These are phyloP conservation scores for Trichoderma gamsii DNA, from an alignment of 495 filamentous ascomycete species.

Conservation along the genomic window DNA sequence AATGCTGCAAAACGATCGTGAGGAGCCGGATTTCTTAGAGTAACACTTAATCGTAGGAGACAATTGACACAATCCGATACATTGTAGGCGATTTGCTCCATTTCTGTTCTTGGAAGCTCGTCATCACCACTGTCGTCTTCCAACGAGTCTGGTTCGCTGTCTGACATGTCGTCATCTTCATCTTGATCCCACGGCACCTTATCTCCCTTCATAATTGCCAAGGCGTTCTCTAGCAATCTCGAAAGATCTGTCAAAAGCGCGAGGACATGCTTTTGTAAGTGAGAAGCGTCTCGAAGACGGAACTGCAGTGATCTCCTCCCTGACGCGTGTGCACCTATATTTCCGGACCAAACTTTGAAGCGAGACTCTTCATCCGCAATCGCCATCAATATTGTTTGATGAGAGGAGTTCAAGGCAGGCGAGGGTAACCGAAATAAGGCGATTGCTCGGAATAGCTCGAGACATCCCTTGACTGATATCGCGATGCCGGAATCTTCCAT, in stretches of 20 bases:
- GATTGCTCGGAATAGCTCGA: background rate
- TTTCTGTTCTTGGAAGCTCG: slow-evolving; percentile 19
- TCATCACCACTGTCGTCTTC: slow-evolving; percentile 10
- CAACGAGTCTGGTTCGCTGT: background rate
- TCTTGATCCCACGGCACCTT: background rate
- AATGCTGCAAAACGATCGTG: slow-evolving; percentile 11
- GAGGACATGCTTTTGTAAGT: slow-evolving; percentile 33
- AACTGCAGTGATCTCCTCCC: slow-evolving; percentile 41
- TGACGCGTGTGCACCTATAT: slow-evolving; percentile 40
- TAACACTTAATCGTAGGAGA: background rate
- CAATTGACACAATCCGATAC: background rate
- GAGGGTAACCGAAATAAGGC: background rate
- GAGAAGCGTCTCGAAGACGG: slow-evolving; percentile 39
- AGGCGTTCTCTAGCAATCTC: slow-evolving; percentile 16
- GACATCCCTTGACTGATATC: background rate
- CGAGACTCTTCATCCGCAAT: background rate
- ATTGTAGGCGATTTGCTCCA: slow-evolving; percentile 2
- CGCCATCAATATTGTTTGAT: background rate
- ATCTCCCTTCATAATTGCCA: background rate
- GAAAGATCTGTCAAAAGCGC: slow-evolving; percentile 28
- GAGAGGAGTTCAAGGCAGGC: background rate
- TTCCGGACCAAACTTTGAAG: slow-evolving; percentile 16
- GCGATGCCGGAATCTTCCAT: background rate
- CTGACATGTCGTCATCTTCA: background rate
- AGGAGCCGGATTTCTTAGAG: background rate